phyloP scores from a whole-genome alignment of 495 filamentous ascomycete genomes.

The Neurospora sp. region DNA sequence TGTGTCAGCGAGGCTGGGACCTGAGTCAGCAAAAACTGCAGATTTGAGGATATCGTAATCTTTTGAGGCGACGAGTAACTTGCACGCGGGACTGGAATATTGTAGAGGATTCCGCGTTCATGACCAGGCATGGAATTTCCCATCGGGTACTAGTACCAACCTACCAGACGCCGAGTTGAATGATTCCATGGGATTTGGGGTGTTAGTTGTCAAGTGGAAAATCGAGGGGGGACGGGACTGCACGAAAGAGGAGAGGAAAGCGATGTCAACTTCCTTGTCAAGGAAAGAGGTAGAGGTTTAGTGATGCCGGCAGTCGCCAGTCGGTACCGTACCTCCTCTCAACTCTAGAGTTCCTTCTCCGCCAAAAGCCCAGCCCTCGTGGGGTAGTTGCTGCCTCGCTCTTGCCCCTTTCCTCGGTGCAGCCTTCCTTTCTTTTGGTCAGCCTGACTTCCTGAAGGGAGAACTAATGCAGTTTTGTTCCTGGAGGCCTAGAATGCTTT shows the following conservation, averaged over 20 bases:
- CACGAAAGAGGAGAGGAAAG: neutral
- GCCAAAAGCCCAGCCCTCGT: neutral
- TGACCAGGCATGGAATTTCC: neutral
- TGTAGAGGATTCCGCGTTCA: neutral
- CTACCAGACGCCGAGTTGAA: neutral
- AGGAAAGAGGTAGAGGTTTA: neutral
- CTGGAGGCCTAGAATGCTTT: neutral
- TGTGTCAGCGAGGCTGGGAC: neutral
- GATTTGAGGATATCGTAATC: neutral
- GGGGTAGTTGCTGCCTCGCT: neutral
- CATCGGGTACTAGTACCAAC: neutral
- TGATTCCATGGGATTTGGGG: neutral
- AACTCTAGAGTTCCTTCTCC: neutral
- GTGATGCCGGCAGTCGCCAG: neutral
- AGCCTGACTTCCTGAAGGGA: neutral
- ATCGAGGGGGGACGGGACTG: neutral
- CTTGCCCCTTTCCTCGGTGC: neutral
- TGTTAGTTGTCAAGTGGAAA: neutral
- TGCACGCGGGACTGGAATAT: neutral
- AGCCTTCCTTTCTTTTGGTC: neutral
- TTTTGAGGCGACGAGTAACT: neutral
- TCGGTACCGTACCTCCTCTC: neutral
- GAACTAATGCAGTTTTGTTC: neutral
- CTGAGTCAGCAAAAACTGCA: neutral
- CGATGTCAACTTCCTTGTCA: neutral